Conservation (phyloP, 441 rosid genomes). For the Jatropha podagrica region DNA sequence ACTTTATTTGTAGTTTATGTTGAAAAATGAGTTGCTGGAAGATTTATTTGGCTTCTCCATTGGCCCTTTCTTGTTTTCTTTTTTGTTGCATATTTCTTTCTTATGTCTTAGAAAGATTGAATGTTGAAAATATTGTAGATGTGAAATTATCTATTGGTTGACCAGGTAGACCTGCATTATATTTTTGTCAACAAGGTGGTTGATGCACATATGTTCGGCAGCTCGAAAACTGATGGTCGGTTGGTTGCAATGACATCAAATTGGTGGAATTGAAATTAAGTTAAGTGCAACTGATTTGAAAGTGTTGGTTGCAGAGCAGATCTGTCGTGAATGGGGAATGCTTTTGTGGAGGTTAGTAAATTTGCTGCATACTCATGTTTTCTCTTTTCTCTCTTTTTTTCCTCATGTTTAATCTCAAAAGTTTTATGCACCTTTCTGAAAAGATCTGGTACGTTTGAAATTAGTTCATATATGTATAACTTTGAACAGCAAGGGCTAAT, state of each 20-base stretch:
- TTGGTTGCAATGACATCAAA: not conserved
- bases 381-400: not conserved
- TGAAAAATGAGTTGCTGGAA: not conserved
- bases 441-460: conserved; percentile 28
- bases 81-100: not conserved
- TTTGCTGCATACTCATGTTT: conserved; percentile 18
- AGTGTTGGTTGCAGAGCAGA: conserved; percentile 13
- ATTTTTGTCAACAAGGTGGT: conserved; percentile 5
- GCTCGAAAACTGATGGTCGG: not conserved
- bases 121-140: not conserved
- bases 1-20: not conserved
- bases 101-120: not conserved
- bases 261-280: conserved; percentile 14
- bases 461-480: conserved; percentile 36
- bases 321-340: conserved; percentile 15
- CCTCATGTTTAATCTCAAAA: not conserved
- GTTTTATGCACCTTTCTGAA: conserved; percentile 17
- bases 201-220: conserved; percentile 13
- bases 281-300: conserved; percentile 15
- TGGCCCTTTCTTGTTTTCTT: not conserved
- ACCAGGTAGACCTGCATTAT: conserved; percentile 23
- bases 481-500: conserved; percentile 25
- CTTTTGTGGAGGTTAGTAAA: conserved; percentile 25
- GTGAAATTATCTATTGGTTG: conserved; percentile 12
- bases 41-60: not conserved